These are phyloP conservation scores for Thielaviopsis ethacetica DNA, from an alignment of 2,329 filamentous ascomycete genomes.

Conservation along the genomic window DNA sequence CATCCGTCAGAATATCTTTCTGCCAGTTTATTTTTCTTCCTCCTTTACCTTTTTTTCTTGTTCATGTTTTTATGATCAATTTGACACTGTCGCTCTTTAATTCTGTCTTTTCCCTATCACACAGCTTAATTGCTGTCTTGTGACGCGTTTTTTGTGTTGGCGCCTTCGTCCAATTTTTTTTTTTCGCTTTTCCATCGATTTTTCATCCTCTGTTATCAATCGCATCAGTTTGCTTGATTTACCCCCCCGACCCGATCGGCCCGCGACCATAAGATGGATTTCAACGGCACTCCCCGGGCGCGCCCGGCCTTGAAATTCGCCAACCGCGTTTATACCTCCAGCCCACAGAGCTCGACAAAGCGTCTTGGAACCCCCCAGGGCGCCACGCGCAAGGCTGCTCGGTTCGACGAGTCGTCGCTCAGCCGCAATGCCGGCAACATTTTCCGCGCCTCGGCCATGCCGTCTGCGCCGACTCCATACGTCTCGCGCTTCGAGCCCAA, in stretches of 20 bases:
- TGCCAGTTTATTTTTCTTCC: neutral
- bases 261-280: conserved; percentile 4
- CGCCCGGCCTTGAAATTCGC: conserved; percentile 27
- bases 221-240: neutral
- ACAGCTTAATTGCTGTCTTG: conserved; percentile 4
- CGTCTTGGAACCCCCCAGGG: conserved; percentile 24
- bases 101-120: neutral
- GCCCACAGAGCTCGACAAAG: conserved; percentile 13
- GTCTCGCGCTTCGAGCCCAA: conserved; percentile 28
- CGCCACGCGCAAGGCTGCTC: conserved; percentile 19
- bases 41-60: conserved; percentile 2
- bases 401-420: conserved; percentile 15
- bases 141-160: neutral
- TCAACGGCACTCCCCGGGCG: conserved; percentile 14
- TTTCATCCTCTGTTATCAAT: neutral
- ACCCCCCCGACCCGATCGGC: neutral
- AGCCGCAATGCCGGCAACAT: conserved; percentile 25
- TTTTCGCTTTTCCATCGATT: neutral
- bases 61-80: neutral
- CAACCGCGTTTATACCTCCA: conserved; percentile 24
- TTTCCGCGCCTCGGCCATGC: conserved; percentile 24
- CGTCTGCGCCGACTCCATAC: conserved; percentile 19
- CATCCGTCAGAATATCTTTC: neutral
- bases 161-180: neutral
- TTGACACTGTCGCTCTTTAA: neutral